Base-by-base conservation (phyloP, 164 flowering plant genomes). In the Piper betle region DNA sequence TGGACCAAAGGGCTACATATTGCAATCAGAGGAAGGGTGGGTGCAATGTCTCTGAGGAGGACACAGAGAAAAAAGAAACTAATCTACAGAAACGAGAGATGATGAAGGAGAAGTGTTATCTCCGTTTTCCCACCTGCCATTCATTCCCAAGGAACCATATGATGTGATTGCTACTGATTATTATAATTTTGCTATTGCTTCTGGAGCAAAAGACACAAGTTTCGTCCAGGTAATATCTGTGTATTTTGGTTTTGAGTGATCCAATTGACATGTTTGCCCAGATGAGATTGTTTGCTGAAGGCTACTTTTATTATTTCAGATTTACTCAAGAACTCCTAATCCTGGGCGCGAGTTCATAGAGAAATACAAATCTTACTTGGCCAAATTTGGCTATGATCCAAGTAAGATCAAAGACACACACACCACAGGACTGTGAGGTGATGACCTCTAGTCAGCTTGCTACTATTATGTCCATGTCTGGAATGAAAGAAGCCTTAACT, bases 101-200 rank as follows among this genome's bases (percentile, higher is more conserved):
- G 94, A 84, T 91, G 25, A 84, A 66, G 75, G 87, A 80, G 73
- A 91, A 91, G 74, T 91, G 97, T 71, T 88, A 67, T 72, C 94
- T 91, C 55, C 82, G 90, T 17, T 91, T 91, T 68, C 97, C 97
- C 17, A 88, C 88, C 62, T 91, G 71, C 97, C 97, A 8, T 88
- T 91, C 61, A 88, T 91, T 37, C 96, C 97, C 16, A 91, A 91
- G 79, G 80, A 79, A 65, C 91, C 97, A 7, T 91, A 88, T 71
- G 94, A 91, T 74, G 96, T 91, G 60, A 84, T 91, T 62, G 97
- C 86, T 41, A 91, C 97, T 50, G 97, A 91, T 74, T 91, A 91
- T 67, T 84, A 88, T 74, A 88, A 79, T 42, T 91, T 71, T 60
- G 69, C 96, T 64, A 84, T 91, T 64, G 97, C 88, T 58, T 91